Conservation (phyloP, 805 yeast genomes). For the Geotrichum ghanense region DNA sequence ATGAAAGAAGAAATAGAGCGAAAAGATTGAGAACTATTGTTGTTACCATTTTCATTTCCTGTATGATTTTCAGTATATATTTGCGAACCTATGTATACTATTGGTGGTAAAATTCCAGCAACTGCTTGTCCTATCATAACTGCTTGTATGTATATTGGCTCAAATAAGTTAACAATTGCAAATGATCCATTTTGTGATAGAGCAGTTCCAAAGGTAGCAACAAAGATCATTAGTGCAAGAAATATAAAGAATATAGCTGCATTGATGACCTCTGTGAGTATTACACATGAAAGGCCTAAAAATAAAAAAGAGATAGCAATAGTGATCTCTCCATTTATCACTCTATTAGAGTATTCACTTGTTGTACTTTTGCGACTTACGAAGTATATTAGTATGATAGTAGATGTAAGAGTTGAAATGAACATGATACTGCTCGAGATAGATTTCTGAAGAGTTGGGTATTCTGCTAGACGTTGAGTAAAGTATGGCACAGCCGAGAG, state of each 20-base stretch:
- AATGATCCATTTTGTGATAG: conserved; percentile 81
- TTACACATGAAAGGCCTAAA: conserved; percentile 12
- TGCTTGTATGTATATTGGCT: conserved; percentile 72
- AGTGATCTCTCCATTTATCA: conserved; percentile 9
- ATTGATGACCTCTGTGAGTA: conserved; percentile 9
- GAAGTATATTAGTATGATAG: conserved; percentile 45
- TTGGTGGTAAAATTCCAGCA: conserved; percentile 85
- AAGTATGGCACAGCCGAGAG: conserved; percentile 79
- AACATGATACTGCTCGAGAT: conserved; percentile 86
- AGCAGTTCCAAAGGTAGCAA: conserved; percentile 67
- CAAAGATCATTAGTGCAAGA: conserved; percentile 50
- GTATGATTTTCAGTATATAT: conserved; percentile 33
- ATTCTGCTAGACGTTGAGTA: conserved; percentile 42
- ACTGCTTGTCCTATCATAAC: conserved; percentile 92
- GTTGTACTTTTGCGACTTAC: conserved; percentile 5
- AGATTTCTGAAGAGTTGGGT: conserved; percentile 29
- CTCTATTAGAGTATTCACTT: conserved; percentile 8
- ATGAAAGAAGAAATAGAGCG: conserved; percentile 16
- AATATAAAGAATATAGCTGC: conserved; percentile 30
- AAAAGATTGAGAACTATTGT: conserved; percentile 5
- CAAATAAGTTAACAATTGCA: conserved; percentile 73
- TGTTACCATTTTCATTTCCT: conserved; percentile 4
- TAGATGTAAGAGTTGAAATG: conserved; percentile 59
- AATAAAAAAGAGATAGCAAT: conserved; percentile 6
- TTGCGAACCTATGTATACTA: conserved; percentile 37